These are phyloP conservation scores for Calcarisporium arbuscula DNA, from an alignment of 2,329 filamentous ascomycete species.

Conservation along the genomic window DNA sequence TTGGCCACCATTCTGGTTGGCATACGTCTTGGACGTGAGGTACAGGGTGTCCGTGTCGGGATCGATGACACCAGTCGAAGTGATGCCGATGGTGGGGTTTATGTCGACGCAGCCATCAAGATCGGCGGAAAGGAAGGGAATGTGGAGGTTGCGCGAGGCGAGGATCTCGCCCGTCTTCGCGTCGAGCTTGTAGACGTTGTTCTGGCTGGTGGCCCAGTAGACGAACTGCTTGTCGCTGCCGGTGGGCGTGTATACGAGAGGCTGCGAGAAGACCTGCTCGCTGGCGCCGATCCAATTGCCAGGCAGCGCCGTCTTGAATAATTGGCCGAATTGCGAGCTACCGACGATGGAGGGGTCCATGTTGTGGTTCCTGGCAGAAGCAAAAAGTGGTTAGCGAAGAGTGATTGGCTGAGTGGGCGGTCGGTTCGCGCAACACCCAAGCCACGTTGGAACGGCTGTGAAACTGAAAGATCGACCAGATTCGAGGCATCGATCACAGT, in stretches of 20 bases:
- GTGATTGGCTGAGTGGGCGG: too few species aligned
- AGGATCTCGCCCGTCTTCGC: constrained; percentile 47
- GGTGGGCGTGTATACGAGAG: constrained; percentile 41
- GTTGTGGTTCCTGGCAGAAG: constrained; percentile 48
- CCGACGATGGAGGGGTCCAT: constrained; percentile 54
- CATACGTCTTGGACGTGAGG: constrained; percentile 36
- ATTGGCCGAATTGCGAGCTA: constrained; percentile 47
- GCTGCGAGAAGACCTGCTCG: constrained; percentile 49
- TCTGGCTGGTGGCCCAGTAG: constrained; percentile 50
- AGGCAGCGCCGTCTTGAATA: constrained; percentile 46
- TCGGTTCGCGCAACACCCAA: not conserved
- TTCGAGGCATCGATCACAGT: too few species aligned
- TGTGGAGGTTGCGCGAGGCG: constrained; percentile 38
- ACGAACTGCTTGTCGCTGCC: constrained; percentile 43
- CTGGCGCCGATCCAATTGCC: constrained; percentile 42
- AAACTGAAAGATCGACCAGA: not conserved
- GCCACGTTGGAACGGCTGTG: not conserved
- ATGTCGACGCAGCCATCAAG: constrained; percentile 42
- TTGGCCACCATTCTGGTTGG: constrained; percentile 21
- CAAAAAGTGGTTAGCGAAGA: not conserved
- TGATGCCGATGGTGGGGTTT: constrained; percentile 39
- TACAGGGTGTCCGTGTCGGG: constrained; percentile 37
- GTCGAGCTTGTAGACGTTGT: constrained; percentile 51
- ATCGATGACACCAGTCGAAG: constrained; percentile 40
- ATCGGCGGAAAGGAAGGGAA: constrained; percentile 43